phyloP scores from a whole-genome alignment of 176 grass and related monocot genomes.

The Ensete glaucum region DNA sequence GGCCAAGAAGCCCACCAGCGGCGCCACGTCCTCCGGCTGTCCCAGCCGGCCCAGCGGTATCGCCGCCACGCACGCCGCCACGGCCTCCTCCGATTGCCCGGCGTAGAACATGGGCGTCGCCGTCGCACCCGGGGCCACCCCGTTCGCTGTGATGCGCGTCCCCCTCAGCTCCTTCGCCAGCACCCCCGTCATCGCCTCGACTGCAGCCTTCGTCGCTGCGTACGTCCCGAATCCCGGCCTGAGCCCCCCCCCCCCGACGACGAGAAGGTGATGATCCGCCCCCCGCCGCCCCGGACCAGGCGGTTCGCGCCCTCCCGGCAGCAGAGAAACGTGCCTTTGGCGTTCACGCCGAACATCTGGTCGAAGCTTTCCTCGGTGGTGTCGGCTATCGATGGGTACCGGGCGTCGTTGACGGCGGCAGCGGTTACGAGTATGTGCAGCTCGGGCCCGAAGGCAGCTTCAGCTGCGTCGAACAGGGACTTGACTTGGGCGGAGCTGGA shows the following conservation, averaged over 20 bases:
- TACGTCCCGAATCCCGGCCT: slow-evolving; percentile 4
- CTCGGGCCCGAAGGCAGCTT: slow-evolving; percentile 32
- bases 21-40: slow-evolving; percentile 36
- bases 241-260: slow-evolving; percentile 3
- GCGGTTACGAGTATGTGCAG: slow-evolving; percentile 52
- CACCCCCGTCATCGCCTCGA: slow-evolving; percentile 10
- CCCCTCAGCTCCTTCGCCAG: slow-evolving; percentile 12
- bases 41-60: slow-evolving; percentile 18
- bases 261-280: slow-evolving; percentile 46
- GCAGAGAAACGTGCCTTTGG: slow-evolving; percentile 66
- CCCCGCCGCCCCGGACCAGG: slow-evolving; percentile 42
- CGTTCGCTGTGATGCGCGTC: slow-evolving; percentile 9
- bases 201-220: neutral
- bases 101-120: slow-evolving; percentile 18
- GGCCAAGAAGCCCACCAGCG: slow-evolving; percentile 1
- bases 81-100: neutral
- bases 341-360: slow-evolving; percentile 30
- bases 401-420: slow-evolving; percentile 39
- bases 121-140: slow-evolving; percentile 7
- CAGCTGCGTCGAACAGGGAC: slow-evolving; percentile 46
- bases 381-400: slow-evolving; percentile 27
- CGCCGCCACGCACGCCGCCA: neutral
- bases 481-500: slow-evolving; percentile 35
- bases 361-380: slow-evolving; percentile 43
- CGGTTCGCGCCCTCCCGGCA: slow-evolving; percentile 58